phyloP scores from a whole-genome alignment of 2,329 filamentous ascomycete genomes.

The Neonectria punicea region DNA sequence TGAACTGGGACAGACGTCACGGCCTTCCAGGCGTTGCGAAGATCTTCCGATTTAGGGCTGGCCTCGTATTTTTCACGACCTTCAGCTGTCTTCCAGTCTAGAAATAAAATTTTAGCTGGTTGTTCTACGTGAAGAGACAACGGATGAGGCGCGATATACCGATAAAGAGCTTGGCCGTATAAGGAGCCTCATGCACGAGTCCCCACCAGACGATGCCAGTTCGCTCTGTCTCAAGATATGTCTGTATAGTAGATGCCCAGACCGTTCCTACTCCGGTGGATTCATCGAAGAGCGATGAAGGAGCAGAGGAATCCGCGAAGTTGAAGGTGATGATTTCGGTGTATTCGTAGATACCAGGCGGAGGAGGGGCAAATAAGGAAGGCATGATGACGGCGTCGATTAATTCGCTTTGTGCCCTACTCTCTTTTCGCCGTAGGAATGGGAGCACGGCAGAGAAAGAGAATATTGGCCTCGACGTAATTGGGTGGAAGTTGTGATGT shows the following conservation, averaged over 20 bases:
- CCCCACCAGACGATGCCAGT: conserved; percentile 26
- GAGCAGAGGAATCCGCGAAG: background rate
- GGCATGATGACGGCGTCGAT: conserved; percentile 43
- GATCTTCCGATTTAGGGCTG: background rate
- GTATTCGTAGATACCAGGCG: conserved; percentile 16
- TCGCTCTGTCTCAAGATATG: conserved; percentile 20
- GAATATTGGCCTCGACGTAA: too few relatives aligned
- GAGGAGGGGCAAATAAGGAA: conserved; percentile 2
- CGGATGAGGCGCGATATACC: background rate
- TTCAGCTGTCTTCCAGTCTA: conserved; percentile 20
- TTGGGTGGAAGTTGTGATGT: background rate
- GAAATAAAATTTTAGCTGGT: background rate
- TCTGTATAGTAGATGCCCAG: conserved; percentile 22
- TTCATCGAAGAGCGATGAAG: conserved; percentile 16
- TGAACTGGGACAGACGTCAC: background rate
- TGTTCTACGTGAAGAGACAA: background rate
- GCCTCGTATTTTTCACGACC: conserved; percentile 4
- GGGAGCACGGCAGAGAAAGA: background rate
- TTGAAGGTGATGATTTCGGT: conserved; percentile 16
- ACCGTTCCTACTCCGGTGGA: conserved; percentile 8
- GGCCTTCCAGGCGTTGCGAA: conserved; percentile 5
- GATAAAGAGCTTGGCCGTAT: conserved; percentile 20
- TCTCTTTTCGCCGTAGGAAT: background rate
- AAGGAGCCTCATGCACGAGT: conserved; percentile 6
- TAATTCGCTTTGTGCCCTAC: background rate